Base-by-base conservation (phyloP, 768 basidiomycete species). In the Pleurotus tuoliensis region DNA sequence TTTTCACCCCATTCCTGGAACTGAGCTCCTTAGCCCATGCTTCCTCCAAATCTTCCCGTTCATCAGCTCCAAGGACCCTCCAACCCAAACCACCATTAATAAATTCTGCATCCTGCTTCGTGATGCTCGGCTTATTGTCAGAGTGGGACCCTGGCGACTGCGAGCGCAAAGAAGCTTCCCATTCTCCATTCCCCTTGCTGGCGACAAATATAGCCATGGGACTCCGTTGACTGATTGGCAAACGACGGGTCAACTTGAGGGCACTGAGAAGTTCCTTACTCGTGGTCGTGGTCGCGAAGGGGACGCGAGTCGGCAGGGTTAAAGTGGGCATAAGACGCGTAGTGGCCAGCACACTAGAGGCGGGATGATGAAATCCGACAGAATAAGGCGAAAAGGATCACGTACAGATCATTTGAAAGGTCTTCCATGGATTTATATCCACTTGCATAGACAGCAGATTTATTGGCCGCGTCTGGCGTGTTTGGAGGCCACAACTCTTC, bases 161-260 rank as follows among this genome's bases (percentile, higher is more conserved):
- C 2, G 80, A 71, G 67, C 82, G 88, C 0, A 90, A 71, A 15
- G 85, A 79, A 5, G 76, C 76, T 65, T 91, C 87, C 91, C 91
- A 92, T 18, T 88, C 82, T 16, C 81, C 80, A 4, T 87, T 86
- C 1, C 89, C 89, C 68, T 87, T 90, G 0, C 86, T 82, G 4
- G 82, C 76, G 41, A 89, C 64, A 60, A 88, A 84, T 56, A 83
- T 74, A n/a, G 86, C 77, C 66, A 93, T 76, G 2, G 90, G 90
- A 60, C 90, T 89, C 24, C 63, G 67, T 15, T 76, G 77, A 3
- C 83, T 76, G 20, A 81, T 64, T 3, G 81, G 68, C 46, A 77
- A 66, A 62, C 88, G 81, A 58, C 85, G 80, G 0, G 89, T 89
- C 49, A 87, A 68, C 46, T 82, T 83, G 16, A 92, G 70, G 8